Conservation (phyloP, 1,139 yeast species). For the Candida labiduridarum region DNA sequence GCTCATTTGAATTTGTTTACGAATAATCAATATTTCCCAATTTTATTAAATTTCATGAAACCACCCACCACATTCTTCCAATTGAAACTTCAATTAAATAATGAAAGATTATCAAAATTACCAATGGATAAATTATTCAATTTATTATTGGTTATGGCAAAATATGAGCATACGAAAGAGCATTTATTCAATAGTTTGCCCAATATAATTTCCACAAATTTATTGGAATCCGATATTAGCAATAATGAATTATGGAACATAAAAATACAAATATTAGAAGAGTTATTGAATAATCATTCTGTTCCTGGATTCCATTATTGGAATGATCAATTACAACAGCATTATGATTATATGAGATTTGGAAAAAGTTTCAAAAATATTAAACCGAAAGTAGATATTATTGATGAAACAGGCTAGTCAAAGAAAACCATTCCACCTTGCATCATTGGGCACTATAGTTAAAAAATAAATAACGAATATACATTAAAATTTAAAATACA, state of each 20-base stretch:
- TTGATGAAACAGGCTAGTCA: constrained; percentile 24
- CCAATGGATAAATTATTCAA: constrained; percentile 29
- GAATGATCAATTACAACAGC: constrained; percentile 23
- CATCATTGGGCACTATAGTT: no score
- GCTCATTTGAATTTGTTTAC: constrained; percentile 21
- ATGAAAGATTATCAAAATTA: constrained; percentile 22
- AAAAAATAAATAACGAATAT: no score
- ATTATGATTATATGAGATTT: constrained; percentile 30
- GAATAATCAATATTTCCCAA: constrained; percentile 27
- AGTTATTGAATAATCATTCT: constrained; percentile 23
- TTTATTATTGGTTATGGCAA: constrained; percentile 27
- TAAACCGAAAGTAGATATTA: constrained; percentile 31
- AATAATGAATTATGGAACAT: constrained; percentile 31
- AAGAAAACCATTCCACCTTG: no score
- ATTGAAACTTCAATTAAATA: constrained; percentile 21
- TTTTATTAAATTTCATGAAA: constrained; percentile 31
- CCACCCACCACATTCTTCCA: constrained; percentile 21
- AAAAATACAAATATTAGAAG: constrained; percentile 28
- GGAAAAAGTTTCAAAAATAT: constrained; percentile 30
- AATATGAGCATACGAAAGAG: constrained; percentile 23
- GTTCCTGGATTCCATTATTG: constrained; percentile 23
- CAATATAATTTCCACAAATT: constrained; percentile 24
- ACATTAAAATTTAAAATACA: no score
- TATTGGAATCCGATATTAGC: constrained; percentile 19
- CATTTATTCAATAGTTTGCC: constrained; percentile 33